Evolutionary conservation across 225 moss, liverwort and hornwort genomes (phyloP).

Genomic region (Pseudoscleropodium purum): DNA sequence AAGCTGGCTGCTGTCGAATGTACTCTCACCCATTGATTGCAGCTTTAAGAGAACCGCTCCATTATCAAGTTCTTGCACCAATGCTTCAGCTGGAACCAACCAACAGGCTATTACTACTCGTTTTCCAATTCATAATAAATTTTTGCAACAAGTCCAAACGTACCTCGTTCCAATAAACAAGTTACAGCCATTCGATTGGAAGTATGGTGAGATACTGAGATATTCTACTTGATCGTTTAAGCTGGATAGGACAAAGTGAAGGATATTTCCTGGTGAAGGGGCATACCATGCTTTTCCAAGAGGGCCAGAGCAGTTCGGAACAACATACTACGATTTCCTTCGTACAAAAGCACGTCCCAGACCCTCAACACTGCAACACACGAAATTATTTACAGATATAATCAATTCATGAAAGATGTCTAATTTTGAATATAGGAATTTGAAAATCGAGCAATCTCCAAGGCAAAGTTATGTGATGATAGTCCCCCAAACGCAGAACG

Average conservation of each 20-base stretch:
- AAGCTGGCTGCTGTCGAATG: conserved; percentile 47
- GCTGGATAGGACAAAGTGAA: background rate
- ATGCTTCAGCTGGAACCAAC: conserved; percentile 17
- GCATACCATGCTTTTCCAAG: conserved; percentile 45
- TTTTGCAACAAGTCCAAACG: background rate
- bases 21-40: conserved; percentile 52
- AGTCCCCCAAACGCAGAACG: background rate
- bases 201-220: background rate
- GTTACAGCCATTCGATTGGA: background rate
- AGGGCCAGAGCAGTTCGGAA: conserved; percentile 43
- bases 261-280: background rate
- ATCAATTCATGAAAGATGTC: background rate
- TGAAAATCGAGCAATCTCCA: background rate
- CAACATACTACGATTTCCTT: conserved; percentile 46
- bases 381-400: background rate
- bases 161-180: background rate
- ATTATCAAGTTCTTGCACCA: conserved; percentile 32
- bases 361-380: conserved; percentile 43
- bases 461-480: background rate
- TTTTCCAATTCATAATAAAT: background rate
- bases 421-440: background rate
- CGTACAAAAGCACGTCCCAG: conserved; percentile 46
- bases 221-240: background rate
- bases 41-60: conserved; percentile 26
- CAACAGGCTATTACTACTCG: background rate